These are phyloP conservation scores for Phytophthora cactorum DNA, from an alignment of 352 stramenopile species.

Conservation along the genomic window DNA sequence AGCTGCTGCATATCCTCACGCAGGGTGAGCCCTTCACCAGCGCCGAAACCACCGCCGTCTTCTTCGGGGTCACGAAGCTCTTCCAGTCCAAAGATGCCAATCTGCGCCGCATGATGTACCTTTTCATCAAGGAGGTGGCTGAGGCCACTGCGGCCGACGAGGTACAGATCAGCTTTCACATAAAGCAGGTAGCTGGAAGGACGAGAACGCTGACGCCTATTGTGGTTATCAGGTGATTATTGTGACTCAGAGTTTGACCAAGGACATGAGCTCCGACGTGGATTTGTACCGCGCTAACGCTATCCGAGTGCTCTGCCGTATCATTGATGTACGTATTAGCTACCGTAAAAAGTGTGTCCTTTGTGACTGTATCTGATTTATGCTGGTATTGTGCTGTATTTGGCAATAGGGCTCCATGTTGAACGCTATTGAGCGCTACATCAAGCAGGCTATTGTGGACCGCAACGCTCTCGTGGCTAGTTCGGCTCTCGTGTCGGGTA, in stretches of 20 bases:
- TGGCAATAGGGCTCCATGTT: conserved; percentile 85
- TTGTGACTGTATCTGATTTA: conserved; percentile 15
- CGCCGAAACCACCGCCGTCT: conserved; percentile 97
- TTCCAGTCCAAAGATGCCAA: conserved; percentile 99
- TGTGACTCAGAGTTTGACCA: conserved; percentile 98
- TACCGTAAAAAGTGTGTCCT: background rate
- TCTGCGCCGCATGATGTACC: conserved; percentile 98
- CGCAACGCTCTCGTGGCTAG: conserved; percentile 96
- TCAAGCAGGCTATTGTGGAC: conserved; percentile 99
- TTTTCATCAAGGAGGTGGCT: conserved; percentile 99
- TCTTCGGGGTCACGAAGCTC: conserved; percentile 99
- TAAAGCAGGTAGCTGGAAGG: background rate
- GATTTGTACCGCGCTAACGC: conserved; percentile 99
- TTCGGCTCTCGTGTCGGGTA: conserved; percentile 96
- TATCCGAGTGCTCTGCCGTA: conserved; percentile 97
- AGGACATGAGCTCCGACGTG: conserved; percentile 99
- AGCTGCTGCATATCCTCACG: conserved; percentile 98
- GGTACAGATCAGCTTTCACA: conserved; percentile 22
- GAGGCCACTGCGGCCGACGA: conserved; percentile 91
- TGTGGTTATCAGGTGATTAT: conserved; percentile 97
- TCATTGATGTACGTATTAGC: conserved; percentile 82
- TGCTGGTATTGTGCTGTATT: conserved; percentile 1
- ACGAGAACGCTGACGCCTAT: conserved; percentile 13
- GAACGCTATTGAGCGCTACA: conserved; percentile 95
- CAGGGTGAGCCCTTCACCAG: conserved; percentile 97